These are phyloP conservation scores for Syncephalastrum monosporum DNA, from an alignment of 371 early-diverging fungal genomes.

Conservation along the genomic window DNA sequence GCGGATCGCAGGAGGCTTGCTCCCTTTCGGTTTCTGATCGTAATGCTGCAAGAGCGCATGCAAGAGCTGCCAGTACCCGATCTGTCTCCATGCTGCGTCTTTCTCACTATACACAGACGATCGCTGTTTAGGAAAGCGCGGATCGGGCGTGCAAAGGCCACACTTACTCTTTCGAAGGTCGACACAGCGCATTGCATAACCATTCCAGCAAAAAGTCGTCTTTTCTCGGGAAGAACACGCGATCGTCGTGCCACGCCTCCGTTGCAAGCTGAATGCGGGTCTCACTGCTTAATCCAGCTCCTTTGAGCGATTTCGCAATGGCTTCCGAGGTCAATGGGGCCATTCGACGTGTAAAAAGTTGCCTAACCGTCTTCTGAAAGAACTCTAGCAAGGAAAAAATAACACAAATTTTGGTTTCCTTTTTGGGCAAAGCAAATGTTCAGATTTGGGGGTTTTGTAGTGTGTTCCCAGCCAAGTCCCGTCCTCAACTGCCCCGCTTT, in stretches of 20 bases:
- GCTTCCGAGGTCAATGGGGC: slow-evolving; percentile 51
- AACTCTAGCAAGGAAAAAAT: too few relatives aligned
- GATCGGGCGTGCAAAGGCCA: too few relatives aligned
- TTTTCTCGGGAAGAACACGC: slow-evolving; percentile 47
- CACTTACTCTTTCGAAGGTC: slow-evolving; percentile 33
- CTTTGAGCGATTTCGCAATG: slow-evolving; percentile 55
- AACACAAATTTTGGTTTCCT: too few relatives aligned
- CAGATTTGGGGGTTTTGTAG: too few relatives aligned
- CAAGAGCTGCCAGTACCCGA: slow-evolving; percentile 36
- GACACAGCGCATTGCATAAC: slow-evolving; percentile 34
- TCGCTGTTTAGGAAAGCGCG: neutral
- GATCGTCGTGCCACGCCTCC: slow-evolving; percentile 37
- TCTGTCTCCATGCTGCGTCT: slow-evolving; percentile 10
- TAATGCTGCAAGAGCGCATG: slow-evolving; percentile 31
- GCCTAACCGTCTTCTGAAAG: too few relatives aligned
- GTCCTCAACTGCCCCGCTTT: too few relatives aligned
- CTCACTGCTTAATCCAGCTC: slow-evolving; percentile 34
- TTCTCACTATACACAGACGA: too few relatives aligned
- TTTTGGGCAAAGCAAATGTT: neutral
- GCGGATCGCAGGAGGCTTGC: slow-evolving; percentile 29
- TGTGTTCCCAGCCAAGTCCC: too few relatives aligned
- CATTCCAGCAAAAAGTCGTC: slow-evolving; percentile 49
- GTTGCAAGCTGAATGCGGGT: slow-evolving; percentile 35
- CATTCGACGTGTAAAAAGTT: slow-evolving; percentile 24
- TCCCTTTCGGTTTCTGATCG: slow-evolving; percentile 4